These are phyloP conservation scores for Cercospora beticola DNA, from an alignment of 2,329 filamentous ascomycete genomes.

Conservation along the genomic window DNA sequence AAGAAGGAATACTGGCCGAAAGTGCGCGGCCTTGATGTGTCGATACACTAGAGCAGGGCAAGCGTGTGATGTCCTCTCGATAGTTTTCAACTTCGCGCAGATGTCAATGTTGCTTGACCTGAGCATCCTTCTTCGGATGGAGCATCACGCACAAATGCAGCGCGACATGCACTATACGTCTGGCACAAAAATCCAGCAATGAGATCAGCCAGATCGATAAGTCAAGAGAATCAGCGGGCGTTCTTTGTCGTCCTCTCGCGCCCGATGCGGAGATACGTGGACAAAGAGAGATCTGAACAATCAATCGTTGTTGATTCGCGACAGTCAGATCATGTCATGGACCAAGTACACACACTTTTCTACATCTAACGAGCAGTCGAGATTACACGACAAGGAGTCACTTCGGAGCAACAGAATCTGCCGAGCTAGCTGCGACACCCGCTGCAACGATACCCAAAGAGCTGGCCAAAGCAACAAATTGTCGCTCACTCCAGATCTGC, in stretches of 20 bases:
- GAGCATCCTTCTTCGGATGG: neutral
- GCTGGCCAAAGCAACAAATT: neutral
- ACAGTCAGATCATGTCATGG: neutral
- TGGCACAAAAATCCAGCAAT: neutral
- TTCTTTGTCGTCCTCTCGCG: neutral
- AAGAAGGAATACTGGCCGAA: neutral
- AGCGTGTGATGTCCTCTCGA: neutral
- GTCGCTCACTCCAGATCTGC: neutral
- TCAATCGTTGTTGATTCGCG: neutral
- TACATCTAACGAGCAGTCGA: neutral
- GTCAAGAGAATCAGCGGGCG: neutral
- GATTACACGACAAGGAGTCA: neutral
- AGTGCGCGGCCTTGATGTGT: too few species aligned
- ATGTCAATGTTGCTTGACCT: neutral
- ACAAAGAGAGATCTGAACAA: neutral
- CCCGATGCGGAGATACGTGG: neutral
- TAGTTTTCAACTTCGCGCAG: neutral
- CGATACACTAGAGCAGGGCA: too few species aligned
- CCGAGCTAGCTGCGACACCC: neutral
- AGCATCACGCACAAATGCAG: neutral
- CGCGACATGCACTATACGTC: neutral
- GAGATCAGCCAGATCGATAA: neutral
- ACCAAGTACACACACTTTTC: neutral
- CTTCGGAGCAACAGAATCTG: neutral
- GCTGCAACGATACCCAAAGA: neutral